phyloP scores from a whole-genome alignment of 768 basidiomycete genomes.

The Mycena maculata region DNA sequence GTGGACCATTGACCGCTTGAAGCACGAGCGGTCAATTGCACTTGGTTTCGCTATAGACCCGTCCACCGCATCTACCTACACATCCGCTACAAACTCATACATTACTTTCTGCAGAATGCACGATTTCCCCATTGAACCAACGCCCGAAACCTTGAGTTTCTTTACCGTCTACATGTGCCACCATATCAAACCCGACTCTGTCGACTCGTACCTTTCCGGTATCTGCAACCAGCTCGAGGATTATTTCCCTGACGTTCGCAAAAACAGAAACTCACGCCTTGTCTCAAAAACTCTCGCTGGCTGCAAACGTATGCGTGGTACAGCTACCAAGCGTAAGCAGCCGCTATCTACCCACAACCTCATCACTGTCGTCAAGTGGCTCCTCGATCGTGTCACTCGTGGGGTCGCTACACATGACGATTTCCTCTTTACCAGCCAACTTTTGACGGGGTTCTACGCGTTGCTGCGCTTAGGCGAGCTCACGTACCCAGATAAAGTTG shows the following conservation, averaged over 20 bases:
- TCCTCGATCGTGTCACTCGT: background rate
- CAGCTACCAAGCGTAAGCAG: constrained; percentile 39
- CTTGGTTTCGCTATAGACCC: constrained; percentile 34
- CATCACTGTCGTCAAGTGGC: background rate
- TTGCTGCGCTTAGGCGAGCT: constrained; percentile 50
- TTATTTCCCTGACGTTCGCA: too few species aligned
- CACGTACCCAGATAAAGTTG: constrained; percentile 38
- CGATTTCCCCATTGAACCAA: too few species aligned
- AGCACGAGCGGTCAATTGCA: constrained; percentile 40
- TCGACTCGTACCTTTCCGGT: too few species aligned
- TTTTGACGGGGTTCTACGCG: constrained; percentile 45
- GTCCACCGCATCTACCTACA: too few species aligned
- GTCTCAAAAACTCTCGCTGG: constrained; percentile 47
- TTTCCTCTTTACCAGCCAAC: constrained; percentile 41
- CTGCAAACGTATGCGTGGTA: constrained; percentile 37
- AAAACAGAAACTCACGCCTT: constrained; percentile 33
- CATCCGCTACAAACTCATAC: too few species aligned
- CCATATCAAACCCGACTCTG: too few species aligned
- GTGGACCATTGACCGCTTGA: constrained; percentile 50
- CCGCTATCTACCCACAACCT: constrained; percentile 40
- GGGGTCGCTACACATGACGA: constrained; percentile 33
- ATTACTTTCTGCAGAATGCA: too few species aligned
- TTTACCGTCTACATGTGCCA: too few species aligned
- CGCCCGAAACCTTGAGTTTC: too few species aligned
- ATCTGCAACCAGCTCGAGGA: too few species aligned